Evolutionary conservation across 768 basidiomycete species (phyloP), one percentile per base, ranked within the genome.

Genomic region (Stropharia rugosoannulata): DNA sequence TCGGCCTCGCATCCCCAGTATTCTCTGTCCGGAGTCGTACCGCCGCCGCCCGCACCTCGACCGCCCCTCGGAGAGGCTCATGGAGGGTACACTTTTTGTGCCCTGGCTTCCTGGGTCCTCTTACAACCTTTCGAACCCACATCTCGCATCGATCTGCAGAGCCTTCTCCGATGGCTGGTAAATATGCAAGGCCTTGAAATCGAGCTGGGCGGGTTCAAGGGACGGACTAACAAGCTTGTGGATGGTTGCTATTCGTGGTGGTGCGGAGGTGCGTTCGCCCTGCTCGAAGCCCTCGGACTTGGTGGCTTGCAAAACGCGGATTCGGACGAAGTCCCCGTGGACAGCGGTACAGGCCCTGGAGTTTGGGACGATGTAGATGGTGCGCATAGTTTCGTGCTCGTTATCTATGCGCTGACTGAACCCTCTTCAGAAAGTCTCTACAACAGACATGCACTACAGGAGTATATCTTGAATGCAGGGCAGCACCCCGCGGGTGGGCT

Each of bases 241-340:
- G 97, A 99, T 64, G 97, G 96, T 4, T 99, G 97, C 70, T 99
- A 99, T 70, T 87, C 90, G n/a, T 99, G 97, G 97, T 99, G 96
- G 97, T 91, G 93, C 19, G 97, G 93, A 1, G 95, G 95, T 0
- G 80, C 89, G 13, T 92, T 97, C 66, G 78, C 82, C 0, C 73
- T 98, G 7, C 72, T 97, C 0, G 90, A 91, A 55, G 84, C 82
- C 25, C 63, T 85, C 0, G 77, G 78, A 11, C 68, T 78, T 52
- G 77, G 64, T 15, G 80, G 60, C 4, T 49, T 70, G 32, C 65
- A 68, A 41, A 72, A 75, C 61, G 68, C 72, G 9, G 70, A 66
- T 44, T 65, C 71, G 25, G 68, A 68, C 7, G 66, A 65, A 25
- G 68, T 67, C 12, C 62, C 63, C 12, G 54, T 60, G 38, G 65